phyloP scores from a whole-genome alignment of 345 rosid species.

The Geranium rotundifolium region DNA sequence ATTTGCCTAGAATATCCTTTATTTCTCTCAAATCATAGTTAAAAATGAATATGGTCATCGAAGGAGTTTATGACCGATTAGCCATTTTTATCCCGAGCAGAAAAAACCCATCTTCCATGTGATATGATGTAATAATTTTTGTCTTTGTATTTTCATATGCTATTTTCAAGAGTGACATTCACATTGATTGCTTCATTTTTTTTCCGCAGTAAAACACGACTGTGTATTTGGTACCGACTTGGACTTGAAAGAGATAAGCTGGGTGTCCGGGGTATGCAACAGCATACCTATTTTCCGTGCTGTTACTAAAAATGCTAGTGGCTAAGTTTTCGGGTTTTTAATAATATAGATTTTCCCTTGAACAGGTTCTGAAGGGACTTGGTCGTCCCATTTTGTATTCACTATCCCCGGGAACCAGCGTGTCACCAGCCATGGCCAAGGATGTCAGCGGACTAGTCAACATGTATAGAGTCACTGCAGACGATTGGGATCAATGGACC shows the following conservation, averaged over 20 bases:
- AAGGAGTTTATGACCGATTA: too few relatives aligned
- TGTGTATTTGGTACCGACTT: constrained; percentile 79
- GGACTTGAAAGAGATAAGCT: constrained; percentile 49
- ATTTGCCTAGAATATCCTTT: too few relatives aligned
- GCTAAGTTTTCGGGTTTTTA: too few relatives aligned
- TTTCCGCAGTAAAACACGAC: constrained; percentile 62
- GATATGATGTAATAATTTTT: too few relatives aligned
- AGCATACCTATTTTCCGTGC: not conserved
- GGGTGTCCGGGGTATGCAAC: constrained; percentile 50
- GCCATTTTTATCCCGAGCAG: too few relatives aligned
- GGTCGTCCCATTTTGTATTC: constrained; percentile 73
- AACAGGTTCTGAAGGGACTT: constrained; percentile 60
- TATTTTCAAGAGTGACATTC: too few relatives aligned
- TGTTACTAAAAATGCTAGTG: not conserved
- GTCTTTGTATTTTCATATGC: too few relatives aligned
- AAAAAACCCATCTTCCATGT: too few relatives aligned
- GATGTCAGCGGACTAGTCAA: constrained; percentile 49
- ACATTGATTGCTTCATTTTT: not conserved
- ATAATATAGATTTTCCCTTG: constrained; percentile 3
- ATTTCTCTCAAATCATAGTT: too few relatives aligned
- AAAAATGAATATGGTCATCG: too few relatives aligned
- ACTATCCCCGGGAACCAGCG: constrained; percentile 83
- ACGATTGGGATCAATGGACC: constrained; percentile 92
- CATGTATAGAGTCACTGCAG: constrained; percentile 87
- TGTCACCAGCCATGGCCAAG: constrained; percentile 69